phyloP scores from a whole-genome alignment of 257 asterid genomes.

The Avicennia marina region DNA sequence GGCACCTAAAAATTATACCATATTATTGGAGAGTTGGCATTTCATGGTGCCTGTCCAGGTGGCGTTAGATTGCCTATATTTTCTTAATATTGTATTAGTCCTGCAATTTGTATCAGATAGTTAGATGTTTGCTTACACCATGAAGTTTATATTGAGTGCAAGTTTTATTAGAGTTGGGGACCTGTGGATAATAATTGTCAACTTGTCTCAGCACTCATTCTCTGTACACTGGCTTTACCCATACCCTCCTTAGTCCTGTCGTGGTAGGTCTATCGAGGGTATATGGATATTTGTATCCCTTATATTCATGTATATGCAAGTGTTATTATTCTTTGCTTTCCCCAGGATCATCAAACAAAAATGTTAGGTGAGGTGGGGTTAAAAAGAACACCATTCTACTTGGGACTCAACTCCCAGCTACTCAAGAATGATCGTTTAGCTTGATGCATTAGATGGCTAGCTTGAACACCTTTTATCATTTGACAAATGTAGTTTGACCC shows the following conservation, averaged over 20 bases:
- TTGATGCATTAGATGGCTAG: not conserved
- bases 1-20: not conserved
- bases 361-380: not conserved
- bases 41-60: not conserved
- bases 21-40: not conserved
- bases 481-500: not conserved
- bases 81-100: not conserved
- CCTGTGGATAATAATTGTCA: too few relatives aligned
- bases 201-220: too few relatives aligned
- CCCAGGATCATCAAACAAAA: not conserved
- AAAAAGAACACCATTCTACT: not conserved
- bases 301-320: not conserved
- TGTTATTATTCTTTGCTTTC: not conserved
- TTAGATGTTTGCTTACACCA: too few relatives aligned
- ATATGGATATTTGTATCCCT: not conserved
- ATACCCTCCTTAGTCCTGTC: too few relatives aligned
- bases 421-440: not conserved
- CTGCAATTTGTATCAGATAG: too few relatives aligned
- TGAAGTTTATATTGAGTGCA: too few relatives aligned
- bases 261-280: not conserved
- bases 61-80: not conserved
- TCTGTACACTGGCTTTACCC: too few relatives aligned
- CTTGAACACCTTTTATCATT: not conserved
- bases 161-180: too few relatives aligned
- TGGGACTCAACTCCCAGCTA: not conserved